A percentile compares a stretch with the other conserved stretches of the same genome.
Evolutionary conservation across 257 asterid genomes (phyloP).

Genomic region (Solanum pimpinellifolium): DNA sequence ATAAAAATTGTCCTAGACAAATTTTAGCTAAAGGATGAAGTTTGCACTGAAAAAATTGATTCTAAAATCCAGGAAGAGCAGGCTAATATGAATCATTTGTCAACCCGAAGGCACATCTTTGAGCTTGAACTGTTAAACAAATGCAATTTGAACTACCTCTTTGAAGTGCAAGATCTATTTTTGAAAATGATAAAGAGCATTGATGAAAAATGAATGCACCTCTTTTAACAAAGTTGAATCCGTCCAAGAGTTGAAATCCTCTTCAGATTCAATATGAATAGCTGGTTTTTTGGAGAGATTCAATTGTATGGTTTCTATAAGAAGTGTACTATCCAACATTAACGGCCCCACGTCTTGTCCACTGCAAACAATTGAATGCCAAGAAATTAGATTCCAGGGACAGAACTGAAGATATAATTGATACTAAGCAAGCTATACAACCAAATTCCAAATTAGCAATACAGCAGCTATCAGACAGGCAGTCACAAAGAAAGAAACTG

Average conservation of each 20-base stretch:
- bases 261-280: constrained; percentile 34
- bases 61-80: background rate
- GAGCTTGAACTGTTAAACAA: background rate
- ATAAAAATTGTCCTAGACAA: background rate
- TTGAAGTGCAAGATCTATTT: background rate
- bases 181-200: background rate
- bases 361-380: constrained; percentile 26
- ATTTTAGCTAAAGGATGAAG: background rate
- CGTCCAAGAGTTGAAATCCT: constrained; percentile 4
- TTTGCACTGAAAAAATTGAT: background rate
- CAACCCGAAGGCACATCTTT: background rate
- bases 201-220: constrained; percentile 3
- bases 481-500: background rate
- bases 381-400: background rate
- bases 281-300: constrained; percentile 17
- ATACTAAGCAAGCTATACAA: background rate
- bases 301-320: constrained; percentile 13
- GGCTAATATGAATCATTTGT: background rate
- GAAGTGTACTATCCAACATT: constrained; percentile 14
- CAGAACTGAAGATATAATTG: background rate
- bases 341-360: constrained; percentile 67
- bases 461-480: background rate
- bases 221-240: constrained; percentile 13
- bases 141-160: background rate
- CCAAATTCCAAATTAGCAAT: background rate